These are phyloP conservation scores for Tylopilus sp. DNA, from an alignment of 1,284 basidiomycete genomes.

Conservation along the genomic window DNA sequence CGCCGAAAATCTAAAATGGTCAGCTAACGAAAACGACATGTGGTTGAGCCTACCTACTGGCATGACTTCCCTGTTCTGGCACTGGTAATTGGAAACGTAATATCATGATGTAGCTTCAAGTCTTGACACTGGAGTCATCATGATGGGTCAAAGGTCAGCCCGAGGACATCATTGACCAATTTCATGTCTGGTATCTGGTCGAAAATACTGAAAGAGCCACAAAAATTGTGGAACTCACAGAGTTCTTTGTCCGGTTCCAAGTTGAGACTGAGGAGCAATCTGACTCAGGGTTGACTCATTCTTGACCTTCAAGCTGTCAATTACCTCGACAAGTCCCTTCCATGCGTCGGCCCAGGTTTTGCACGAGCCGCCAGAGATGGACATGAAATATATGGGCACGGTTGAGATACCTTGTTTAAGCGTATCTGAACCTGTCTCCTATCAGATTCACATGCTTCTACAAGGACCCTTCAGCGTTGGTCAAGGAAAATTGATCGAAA, in stretches of 20 bases:
- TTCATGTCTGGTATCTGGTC: slow-evolving; percentile 64
- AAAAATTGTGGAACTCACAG: slow-evolving; percentile 53
- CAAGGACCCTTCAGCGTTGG: slow-evolving; percentile 68
- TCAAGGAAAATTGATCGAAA: slow-evolving; percentile 46
- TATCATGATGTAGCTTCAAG: too few species aligned
- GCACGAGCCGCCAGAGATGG: slow-evolving; percentile 3
- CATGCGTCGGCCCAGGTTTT: slow-evolving; percentile 59
- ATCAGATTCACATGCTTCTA: slow-evolving; percentile 70
- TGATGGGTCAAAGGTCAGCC: slow-evolving; percentile 68
- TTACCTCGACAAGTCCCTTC: slow-evolving; percentile 75
- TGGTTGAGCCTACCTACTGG: too few species aligned
- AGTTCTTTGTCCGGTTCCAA: slow-evolving; percentile 68
- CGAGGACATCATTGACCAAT: slow-evolving; percentile 72
- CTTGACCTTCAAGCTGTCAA: slow-evolving; percentile 67
- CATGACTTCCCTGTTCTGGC: too few species aligned
- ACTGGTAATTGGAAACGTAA: too few species aligned
- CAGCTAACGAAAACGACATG: too few species aligned
- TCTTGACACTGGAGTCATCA: too few species aligned
- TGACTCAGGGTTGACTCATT: slow-evolving; percentile 66
- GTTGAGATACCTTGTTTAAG: slow-evolving; percentile 57
- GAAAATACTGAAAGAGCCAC: slow-evolving; percentile 5
- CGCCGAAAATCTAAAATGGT: background rate
- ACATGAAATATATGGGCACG: background rate
- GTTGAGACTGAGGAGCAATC: slow-evolving; percentile 69
- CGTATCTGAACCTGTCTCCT: slow-evolving; percentile 75